Percentiles rank a stretch among this genome's conserved stretches.
phyloP scores from a whole-genome alignment of 495 filamentous ascomycete species.

The Hypoxylon fuscum region DNA sequence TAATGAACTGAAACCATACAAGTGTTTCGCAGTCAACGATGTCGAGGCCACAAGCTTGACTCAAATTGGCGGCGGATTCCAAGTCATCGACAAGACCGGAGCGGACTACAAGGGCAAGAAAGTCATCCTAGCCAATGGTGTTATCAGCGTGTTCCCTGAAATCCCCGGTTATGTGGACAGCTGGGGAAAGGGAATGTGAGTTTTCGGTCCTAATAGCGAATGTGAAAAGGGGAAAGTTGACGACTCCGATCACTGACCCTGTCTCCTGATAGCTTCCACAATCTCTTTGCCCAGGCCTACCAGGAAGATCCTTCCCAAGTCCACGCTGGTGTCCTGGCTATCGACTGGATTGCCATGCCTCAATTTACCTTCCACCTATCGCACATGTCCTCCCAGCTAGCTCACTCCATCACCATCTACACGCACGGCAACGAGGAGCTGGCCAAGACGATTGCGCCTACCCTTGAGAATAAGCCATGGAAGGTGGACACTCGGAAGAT shows the following conservation, averaged over 20 bases:
- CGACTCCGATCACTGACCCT: too few species aligned
- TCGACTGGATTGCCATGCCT: too few species aligned
- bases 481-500: slow-evolving; percentile 23
- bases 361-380: too few species aligned
- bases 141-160: slow-evolving; percentile 43
- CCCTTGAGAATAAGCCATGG: too few species aligned
- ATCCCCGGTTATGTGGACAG: slow-evolving; percentile 34
- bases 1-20: slow-evolving; percentile 52
- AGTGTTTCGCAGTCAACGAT: slow-evolving; percentile 50
- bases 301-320: too few species aligned
- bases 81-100: slow-evolving; percentile 36
- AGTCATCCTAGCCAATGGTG: slow-evolving; percentile 56
- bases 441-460: not conserved
- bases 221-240: too few species aligned
- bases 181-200: slow-evolving; percentile 26
- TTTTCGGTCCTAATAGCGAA: slow-evolving; percentile 18
- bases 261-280: too few species aligned
- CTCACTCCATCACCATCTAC: too few species aligned
- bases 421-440: slow-evolving; percentile 29
- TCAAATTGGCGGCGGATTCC: slow-evolving; percentile 33
- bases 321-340: too few species aligned
- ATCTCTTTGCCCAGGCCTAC: too few species aligned
- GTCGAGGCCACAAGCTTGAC: slow-evolving; percentile 9
- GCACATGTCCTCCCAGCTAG: too few species aligned
- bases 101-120: slow-evolving; percentile 52